phyloP scores from a whole-genome alignment of 345 rosid genomes.

The Pistacia vera region DNA sequence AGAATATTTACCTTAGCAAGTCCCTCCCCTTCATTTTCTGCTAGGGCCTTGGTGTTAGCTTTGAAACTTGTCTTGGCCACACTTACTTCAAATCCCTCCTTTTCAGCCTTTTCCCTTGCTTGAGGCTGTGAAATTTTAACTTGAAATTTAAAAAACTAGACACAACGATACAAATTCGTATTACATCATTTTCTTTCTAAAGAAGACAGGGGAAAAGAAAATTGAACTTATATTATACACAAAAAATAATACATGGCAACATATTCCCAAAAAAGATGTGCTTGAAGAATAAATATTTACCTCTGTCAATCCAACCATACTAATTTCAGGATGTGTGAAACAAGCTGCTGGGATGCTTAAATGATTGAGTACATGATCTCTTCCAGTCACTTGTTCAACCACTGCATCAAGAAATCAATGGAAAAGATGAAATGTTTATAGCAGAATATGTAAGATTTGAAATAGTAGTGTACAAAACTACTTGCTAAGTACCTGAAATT shows the following conservation, averaged over 20 bases:
- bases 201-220: background rate
- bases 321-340: conserved; percentile 99
- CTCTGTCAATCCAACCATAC: conserved; percentile 99
- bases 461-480: background rate
- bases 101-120: conserved; percentile 93
- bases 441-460: conserved; percentile 1
- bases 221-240: background rate
- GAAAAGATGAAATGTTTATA: conserved; percentile 17
- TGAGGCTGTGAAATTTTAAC: conserved; percentile 64
- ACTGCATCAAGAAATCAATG: conserved; percentile 43
- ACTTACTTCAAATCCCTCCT: conserved; percentile 90
- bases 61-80: conserved; percentile 95
- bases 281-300: conserved; percentile 34
- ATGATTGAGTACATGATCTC: conserved; percentile 92
- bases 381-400: conserved; percentile 94
- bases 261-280: background rate
- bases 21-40: conserved; percentile 99
- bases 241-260: background rate
- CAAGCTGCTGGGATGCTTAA: conserved; percentile 98
- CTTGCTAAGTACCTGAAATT: conserved; percentile 70
- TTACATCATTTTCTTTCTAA: background rate
- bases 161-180: background rate
- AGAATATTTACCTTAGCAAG: conserved; percentile 76
- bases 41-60: conserved; percentile 98
- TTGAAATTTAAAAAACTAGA: conserved; percentile 19